A percentile compares a stretch with the other conserved stretches of the same genome.
Evolutionary conservation across 441 rosid genomes (phyloP).

Genomic region (Pelargonium citronellum): DNA sequence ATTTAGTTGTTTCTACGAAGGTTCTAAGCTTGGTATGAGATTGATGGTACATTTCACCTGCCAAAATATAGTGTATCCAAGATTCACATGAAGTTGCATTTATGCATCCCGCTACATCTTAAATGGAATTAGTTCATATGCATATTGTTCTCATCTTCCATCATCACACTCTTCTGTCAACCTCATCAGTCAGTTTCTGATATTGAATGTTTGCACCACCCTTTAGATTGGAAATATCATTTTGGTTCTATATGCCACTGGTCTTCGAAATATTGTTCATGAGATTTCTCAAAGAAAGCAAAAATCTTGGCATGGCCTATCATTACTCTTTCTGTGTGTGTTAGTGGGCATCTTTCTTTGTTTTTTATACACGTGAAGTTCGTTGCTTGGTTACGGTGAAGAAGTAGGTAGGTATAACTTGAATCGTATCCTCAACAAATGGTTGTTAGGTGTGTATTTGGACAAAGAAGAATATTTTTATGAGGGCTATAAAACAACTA

Average conservation of each 20-base stretch:
- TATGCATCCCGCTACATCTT: no score
- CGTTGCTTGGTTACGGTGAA: not conserved
- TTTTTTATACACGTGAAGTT: not conserved
- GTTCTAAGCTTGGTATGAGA: no score
- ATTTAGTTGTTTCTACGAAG: no score
- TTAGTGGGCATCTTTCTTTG: not conserved
- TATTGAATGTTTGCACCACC: not conserved
- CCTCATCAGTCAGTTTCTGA: not conserved
- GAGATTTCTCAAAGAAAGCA: not conserved
- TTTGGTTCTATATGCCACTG: not conserved
- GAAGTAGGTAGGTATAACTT: no score
- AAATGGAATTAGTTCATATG: no score
- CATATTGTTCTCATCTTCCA: no score
- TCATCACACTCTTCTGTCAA: not conserved
- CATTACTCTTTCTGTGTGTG: not conserved
- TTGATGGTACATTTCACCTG: no score
- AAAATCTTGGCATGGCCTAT: not conserved
- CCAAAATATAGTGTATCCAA: no score
- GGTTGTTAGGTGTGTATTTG: not conserved
- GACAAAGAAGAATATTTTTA: not conserved
- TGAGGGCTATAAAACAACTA: not conserved
- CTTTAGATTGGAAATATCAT: not conserved
- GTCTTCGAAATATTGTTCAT: not conserved
- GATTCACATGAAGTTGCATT: no score
- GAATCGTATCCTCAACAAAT: no score